Evolutionary conservation across 2,329 filamentous ascomycete species (phyloP).

Genomic region (Botrytis byssoidea): DNA sequence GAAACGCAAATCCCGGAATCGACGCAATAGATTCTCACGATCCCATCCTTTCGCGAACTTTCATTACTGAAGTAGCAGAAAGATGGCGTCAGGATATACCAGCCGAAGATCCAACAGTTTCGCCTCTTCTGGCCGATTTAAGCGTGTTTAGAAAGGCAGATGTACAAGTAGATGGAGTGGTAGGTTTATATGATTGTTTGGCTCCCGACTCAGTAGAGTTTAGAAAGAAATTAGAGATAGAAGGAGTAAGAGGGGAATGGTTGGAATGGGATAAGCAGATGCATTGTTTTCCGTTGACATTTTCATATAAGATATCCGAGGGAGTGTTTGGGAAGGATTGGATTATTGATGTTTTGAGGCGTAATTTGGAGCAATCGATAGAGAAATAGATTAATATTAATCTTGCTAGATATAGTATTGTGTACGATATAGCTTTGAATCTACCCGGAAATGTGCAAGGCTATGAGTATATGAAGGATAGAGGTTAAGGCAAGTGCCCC

Average conservation of each 20-base stretch:
- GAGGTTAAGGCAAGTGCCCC: neutral
- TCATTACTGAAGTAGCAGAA: constrained; percentile 24
- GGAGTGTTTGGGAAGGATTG: constrained; percentile 6
- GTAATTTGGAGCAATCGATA: neutral
- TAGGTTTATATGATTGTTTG: constrained; percentile 26
- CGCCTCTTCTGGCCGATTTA: constrained; percentile 28
- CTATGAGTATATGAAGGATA: neutral
- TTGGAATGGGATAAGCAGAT: constrained; percentile 32
- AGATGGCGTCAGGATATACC: constrained; percentile 26
- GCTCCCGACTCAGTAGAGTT: constrained; percentile 27
- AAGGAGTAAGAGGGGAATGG: constrained; percentile 28
- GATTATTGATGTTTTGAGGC: constrained; percentile 15
- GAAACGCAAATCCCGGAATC: constrained; percentile 29
- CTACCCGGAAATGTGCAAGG: neutral
- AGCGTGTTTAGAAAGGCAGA: constrained; percentile 21
- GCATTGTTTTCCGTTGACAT: constrained; percentile 28
- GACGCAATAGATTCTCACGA: constrained; percentile 24
- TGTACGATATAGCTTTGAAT: neutral
- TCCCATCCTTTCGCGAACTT: constrained; percentile 25
- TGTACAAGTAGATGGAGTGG: constrained; percentile 31
- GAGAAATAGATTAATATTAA: neutral
- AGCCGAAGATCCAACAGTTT: constrained; percentile 24
- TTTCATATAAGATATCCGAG: constrained; percentile 6
- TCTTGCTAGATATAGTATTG: neutral
- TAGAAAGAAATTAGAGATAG: constrained; percentile 24